A percentile compares a stretch with the other conserved stretches of the same genome.
Evolutionary conservation across 1,139 yeast species (phyloP).

Genomic region (Blastobotrys malaysiensis): DNA sequence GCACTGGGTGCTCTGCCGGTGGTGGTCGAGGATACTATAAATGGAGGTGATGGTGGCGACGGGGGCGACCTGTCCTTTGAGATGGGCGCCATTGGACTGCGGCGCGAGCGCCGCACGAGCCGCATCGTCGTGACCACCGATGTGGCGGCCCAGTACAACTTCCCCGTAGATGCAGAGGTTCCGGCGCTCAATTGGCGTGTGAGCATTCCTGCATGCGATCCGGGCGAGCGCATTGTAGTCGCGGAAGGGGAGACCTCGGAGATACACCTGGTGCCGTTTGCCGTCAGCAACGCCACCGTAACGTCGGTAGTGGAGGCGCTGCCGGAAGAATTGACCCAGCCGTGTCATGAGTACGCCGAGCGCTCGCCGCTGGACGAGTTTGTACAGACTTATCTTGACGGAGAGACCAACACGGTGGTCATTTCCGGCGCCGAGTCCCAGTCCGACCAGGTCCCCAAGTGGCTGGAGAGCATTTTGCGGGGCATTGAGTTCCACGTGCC

Average conservation of each 20-base stretch:
- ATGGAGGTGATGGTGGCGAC: conserved; percentile 8
- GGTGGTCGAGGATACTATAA: conserved; percentile 18
- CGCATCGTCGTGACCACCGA: conserved; percentile 17
- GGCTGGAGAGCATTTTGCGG: conserved; percentile 18
- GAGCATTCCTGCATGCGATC: conserved; percentile 23
- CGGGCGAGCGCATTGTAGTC: conserved; percentile 13
- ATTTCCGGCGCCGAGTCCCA: conserved; percentile 18
- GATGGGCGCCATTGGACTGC: conserved; percentile 6
- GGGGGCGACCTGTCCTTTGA: conserved; percentile 5
- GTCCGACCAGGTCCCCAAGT: conserved; percentile 15
- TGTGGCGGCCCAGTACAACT: conserved; percentile 15
- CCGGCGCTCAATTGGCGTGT: conserved; percentile 24
- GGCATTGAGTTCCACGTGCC: conserved; percentile 14
- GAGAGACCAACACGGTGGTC: conserved; percentile 15
- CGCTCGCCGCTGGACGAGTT: conserved; percentile 24
- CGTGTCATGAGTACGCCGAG: conserved; percentile 17
- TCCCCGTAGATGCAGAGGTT: conserved; percentile 16
- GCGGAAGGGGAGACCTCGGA: conserved; percentile 19
- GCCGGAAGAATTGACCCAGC: conserved; percentile 15
- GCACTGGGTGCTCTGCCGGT: conserved; percentile 22
- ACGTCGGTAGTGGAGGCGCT: conserved; percentile 15
- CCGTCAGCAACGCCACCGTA: conserved; percentile 16
- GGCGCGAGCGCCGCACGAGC: not conserved
- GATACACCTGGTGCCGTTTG: conserved; percentile 17
- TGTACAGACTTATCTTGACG: conserved; percentile 21